phyloP scores from a whole-genome alignment of 768 basidiomycete species.

The Artomyces pyxidatus region DNA sequence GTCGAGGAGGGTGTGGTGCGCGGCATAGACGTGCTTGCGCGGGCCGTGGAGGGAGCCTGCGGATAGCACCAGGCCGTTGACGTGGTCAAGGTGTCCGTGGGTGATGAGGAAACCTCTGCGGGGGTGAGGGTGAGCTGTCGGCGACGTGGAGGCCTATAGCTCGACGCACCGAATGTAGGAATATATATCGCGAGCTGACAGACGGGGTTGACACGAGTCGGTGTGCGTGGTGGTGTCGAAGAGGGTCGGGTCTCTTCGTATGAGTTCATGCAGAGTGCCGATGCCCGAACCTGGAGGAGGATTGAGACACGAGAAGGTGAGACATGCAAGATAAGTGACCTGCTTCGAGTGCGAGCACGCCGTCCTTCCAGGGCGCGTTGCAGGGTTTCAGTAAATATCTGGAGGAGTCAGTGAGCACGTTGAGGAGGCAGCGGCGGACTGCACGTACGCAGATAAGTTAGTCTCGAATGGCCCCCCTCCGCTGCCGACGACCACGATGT shows the following conservation, averaged over 20 bases:
- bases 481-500: conserved; percentile 65
- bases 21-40: conserved; percentile 56
- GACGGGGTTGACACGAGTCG: not conserved
- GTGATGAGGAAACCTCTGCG: conserved; percentile 76
- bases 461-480: conserved; percentile 87
- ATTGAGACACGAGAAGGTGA: not conserved
- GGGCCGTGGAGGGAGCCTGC: conserved; percentile 66
- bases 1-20: conserved; percentile 54
- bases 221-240: not conserved
- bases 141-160: not conserved
- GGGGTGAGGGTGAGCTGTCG: not conserved
- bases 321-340: conserved; percentile 36
- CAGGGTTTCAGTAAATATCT: conserved; percentile 87
- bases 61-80: conserved; percentile 71
- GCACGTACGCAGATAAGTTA: conserved; percentile 75
- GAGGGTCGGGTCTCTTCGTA: conserved; percentile 25
- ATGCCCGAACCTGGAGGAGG: conserved; percentile 65
- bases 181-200: conserved; percentile 40
- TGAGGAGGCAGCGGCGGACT: not conserved
- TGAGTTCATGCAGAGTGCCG: conserved; percentile 61
- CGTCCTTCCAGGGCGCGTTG: conserved; percentile 64
- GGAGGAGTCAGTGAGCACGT: conserved; percentile 8
- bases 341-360: conserved; percentile 80
- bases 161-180: conserved; percentile 40
- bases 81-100: conserved; percentile 89